Evolutionary conservation across 2,329 filamentous ascomycete genomes (phyloP).

Genomic region (Curvularia spicifera): DNA sequence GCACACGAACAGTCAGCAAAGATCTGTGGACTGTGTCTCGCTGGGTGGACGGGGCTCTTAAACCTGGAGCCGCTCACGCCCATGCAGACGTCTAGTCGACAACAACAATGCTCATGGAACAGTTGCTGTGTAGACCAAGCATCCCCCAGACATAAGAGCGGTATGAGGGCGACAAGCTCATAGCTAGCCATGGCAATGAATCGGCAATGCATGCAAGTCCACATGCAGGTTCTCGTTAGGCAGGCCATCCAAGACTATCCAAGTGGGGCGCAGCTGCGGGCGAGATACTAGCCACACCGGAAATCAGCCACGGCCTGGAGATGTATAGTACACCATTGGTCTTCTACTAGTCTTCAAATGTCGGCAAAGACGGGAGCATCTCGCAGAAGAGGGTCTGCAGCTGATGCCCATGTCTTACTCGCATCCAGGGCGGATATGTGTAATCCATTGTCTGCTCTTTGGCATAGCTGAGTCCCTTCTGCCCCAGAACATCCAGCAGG

Average conservation of each 20-base stretch:
- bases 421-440: neutral
- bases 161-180: neutral
- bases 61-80: neutral
- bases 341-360: neutral
- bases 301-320: neutral
- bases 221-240: constrained; percentile 5
- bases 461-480: neutral
- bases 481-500: too few relatives aligned
- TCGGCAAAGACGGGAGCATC: neutral
- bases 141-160: neutral
- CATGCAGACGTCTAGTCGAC: neutral
- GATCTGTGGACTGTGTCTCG: constrained; percentile 4
- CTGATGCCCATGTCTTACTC: neutral
- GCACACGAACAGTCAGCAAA: constrained; percentile 13
- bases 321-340: neutral
- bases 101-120: neutral
- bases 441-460: neutral
- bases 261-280: neutral
- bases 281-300: constrained; percentile 4
- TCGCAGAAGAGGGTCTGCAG: neutral
- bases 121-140: neutral
- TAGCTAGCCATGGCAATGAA: neutral
- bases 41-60: neutral
- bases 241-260: neutral
- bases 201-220: neutral